Base-by-base conservation (phyloP, 441 rosid species). In the Aleurites moluccanus region DNA sequence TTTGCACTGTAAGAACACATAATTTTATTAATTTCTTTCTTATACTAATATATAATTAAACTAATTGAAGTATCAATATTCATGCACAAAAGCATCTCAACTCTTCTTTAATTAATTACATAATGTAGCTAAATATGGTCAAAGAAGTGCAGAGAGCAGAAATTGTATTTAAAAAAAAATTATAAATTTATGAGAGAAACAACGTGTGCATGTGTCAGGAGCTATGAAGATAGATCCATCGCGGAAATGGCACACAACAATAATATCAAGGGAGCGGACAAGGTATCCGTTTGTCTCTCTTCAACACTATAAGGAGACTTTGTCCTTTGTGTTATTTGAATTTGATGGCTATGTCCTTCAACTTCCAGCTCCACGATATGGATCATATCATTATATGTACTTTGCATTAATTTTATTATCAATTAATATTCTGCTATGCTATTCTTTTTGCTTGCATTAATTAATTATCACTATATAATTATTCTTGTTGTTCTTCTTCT, bases 191-290 rank as follows among this genome's bases (percentile, higher is more conserved):
- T 18, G 4, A 15, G n/a, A 55, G 59, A 55, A 55, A 21, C 25
- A 55, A 55, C 21, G 16, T 61, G 70, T 30, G 63, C 15, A 59
- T 61, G 68, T 75, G 73, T 83, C 88, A 81, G 85, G 86, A 86
- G 87, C 1, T 18, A 20, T 15, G 66, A 78, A 62, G 62, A 78
- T 72, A 81, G 83, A 80, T 76, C 82, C 84, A 83, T 82, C 85
- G 80, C 80, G 85, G 77, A 83, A 74, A 74, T 70, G 84, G 77
- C 78, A 70, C 64, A 21, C 10, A 14, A 18, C 27, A 35, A 67
- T 78, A 80, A 78, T 72, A 79, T 80, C 78, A 80, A 87, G 76
- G 79, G 85, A 79, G 53, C 35, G 67, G 83, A 81, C 84, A 83
- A 75, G 74, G 74, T 75, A 72, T 75, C 75, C 59, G 78, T 84